Conservation (phyloP, 257 asterid species). For the Solanum dulcamara region DNA sequence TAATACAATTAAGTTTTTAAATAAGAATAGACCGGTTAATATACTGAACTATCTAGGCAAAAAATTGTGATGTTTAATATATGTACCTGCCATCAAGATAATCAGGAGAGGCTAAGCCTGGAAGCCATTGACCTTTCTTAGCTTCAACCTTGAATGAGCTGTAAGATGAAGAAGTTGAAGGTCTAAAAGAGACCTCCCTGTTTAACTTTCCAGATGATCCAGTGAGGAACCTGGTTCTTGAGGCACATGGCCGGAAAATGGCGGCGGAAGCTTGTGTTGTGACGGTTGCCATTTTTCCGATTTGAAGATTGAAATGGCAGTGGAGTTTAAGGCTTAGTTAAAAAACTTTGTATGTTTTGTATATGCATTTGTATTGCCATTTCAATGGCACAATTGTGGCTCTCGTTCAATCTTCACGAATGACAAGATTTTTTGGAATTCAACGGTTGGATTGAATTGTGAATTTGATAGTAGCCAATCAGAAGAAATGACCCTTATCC, state of each 20-base stretch:
- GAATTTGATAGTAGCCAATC: slow-evolving; percentile 44
- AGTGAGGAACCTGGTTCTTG: slow-evolving; percentile 43
- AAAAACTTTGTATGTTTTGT: slow-evolving; percentile 7
- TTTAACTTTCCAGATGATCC: slow-evolving; percentile 66
- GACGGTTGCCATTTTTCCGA: slow-evolving; percentile 50
- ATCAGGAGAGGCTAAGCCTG: slow-evolving; percentile 74
- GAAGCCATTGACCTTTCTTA: slow-evolving; percentile 96
- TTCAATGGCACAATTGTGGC: slow-evolving; percentile 20
- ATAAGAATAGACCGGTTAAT: too few species aligned
- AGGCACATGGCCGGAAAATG: slow-evolving; percentile 55
- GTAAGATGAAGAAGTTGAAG: slow-evolving; percentile 15
- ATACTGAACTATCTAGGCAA: too few species aligned
- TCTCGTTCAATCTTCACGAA: slow-evolving; percentile 18
- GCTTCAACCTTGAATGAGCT: slow-evolving; percentile 71
- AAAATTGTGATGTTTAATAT: too few species aligned
- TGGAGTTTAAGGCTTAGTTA: neutral
- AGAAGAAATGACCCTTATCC: slow-evolving; percentile 48
- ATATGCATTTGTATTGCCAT: slow-evolving; percentile 30
- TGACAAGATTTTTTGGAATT: slow-evolving; percentile 34
- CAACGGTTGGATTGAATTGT: slow-evolving; percentile 32
- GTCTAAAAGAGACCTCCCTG: slow-evolving; percentile 37
- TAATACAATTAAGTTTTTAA: too few species aligned
- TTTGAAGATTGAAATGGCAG: neutral
- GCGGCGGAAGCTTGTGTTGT: slow-evolving; percentile 71
- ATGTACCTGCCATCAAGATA: slow-evolving; percentile 82